Evolutionary conservation across 208 protist species (phyloP).

Genomic region (Acanthamoeba triangularis): DNA sequence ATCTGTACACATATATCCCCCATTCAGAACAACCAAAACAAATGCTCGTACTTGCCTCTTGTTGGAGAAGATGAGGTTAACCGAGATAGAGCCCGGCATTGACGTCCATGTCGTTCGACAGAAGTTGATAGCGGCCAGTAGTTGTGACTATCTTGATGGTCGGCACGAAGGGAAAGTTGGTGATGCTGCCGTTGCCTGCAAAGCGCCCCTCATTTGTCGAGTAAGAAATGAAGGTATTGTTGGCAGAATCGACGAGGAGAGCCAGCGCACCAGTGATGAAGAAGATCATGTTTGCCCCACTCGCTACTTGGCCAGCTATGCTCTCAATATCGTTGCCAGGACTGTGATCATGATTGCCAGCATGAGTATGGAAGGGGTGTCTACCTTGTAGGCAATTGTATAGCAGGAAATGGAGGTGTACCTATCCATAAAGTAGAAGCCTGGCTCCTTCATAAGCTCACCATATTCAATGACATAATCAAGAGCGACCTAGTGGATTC

Average conservation of each 20-base stretch:
- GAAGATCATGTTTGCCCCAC: constrained; percentile 86
- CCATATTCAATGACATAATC: constrained; percentile 80
- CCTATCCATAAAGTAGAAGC: constrained; percentile 87
- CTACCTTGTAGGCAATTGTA: too few species aligned
- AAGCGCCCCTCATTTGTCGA: too few species aligned
- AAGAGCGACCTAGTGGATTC: not conserved
- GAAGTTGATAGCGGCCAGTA: constrained; percentile 76
- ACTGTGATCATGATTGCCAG: too few species aligned
- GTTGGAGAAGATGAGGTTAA: too few species aligned
- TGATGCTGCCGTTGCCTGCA: constrained; percentile 86
- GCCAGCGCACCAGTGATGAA: constrained; percentile 78
- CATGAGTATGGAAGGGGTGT: too few species aligned
- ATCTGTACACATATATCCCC: too few species aligned
- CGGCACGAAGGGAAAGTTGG: constrained; percentile 88
- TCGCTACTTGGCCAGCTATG: constrained; percentile 85
- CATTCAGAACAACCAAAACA: too few species aligned
- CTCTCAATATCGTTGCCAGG: constrained; percentile 87
- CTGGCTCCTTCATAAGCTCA: constrained; percentile 53
- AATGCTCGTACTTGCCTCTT: too few species aligned
- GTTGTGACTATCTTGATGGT: constrained; percentile 87
- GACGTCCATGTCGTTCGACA: constrained; percentile 87
- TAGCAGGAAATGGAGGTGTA: too few species aligned
- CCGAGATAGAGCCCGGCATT: constrained; percentile 79
- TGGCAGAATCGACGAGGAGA: not conserved
- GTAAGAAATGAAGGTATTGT: not conserved